phyloP scores from a whole-genome alignment of 2,329 filamentous ascomycete genomes.

The Hymenoscyphus scutula region DNA sequence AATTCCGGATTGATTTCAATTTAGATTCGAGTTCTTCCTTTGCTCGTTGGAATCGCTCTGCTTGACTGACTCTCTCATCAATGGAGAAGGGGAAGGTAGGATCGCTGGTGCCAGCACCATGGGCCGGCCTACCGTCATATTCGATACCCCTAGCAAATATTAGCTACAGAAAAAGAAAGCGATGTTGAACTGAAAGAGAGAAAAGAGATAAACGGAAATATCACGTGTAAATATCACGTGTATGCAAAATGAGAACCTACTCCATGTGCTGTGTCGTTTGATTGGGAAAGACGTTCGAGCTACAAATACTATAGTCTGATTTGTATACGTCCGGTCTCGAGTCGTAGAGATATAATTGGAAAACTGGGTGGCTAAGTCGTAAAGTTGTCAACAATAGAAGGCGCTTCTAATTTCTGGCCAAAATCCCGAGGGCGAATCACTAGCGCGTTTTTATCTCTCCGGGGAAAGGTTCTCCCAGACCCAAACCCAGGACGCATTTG shows the following conservation, averaged over 20 bases:
- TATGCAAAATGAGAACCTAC: background rate
- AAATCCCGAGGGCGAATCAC: background rate
- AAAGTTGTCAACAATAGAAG: background rate
- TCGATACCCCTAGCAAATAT: background rate
- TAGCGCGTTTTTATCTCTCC: background rate
- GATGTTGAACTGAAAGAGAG: background rate
- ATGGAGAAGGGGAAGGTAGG: constrained; percentile 27
- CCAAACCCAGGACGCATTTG: background rate
- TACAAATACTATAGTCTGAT: background rate
- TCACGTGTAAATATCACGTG: constrained; percentile 20
- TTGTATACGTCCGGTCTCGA: background rate
- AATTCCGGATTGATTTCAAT: constrained; percentile 24
- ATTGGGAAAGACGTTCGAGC: background rate
- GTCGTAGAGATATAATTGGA: background rate
- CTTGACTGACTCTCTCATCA: constrained; percentile 27
- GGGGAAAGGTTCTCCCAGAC: background rate
- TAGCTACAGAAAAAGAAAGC: background rate
- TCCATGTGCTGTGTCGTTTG: background rate
- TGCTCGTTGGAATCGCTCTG: constrained; percentile 26
- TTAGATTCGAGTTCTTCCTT: constrained; percentile 23
- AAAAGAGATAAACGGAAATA: background rate
- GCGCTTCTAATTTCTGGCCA: background rate
- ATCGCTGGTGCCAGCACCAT: background rate
- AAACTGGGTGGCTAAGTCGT: background rate
- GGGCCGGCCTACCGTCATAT: background rate